Conservation (phyloP, 805 yeast species). For the Kuraishia cidri region DNA sequence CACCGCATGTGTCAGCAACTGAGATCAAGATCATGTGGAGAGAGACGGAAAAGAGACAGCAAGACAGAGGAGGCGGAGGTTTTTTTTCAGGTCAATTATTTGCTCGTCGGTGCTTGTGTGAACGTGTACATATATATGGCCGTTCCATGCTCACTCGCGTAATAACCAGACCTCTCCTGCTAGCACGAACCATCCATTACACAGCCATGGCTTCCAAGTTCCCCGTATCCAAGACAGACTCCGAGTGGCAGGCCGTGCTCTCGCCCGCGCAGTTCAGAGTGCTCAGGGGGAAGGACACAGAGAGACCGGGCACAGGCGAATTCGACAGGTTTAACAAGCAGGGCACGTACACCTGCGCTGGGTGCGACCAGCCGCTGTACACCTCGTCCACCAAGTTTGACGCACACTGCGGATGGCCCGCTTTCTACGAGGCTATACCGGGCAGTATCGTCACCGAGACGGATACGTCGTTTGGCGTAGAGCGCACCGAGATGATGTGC, state of each 20-base stretch:
- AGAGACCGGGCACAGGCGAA: slow-evolving; percentile 56
- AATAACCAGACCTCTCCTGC: too few relatives aligned
- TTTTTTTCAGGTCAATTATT: too few relatives aligned
- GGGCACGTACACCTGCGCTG: slow-evolving; percentile 82
- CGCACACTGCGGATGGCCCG: slow-evolving; percentile 98
- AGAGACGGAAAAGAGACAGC: too few relatives aligned
- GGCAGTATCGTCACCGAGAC: slow-evolving; percentile 56
- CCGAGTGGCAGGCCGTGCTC: slow-evolving; percentile 75
- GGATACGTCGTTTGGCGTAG: slow-evolving; percentile 69
- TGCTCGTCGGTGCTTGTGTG: too few relatives aligned
- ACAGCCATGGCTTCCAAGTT: neutral
- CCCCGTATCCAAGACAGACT: slow-evolving; percentile 1
- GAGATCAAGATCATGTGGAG: too few relatives aligned
- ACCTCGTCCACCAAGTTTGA: slow-evolving; percentile 74
- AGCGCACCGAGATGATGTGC: slow-evolving; percentile 84
- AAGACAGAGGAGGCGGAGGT: too few relatives aligned
- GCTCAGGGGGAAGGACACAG: slow-evolving; percentile 68
- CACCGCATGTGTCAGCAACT: too few relatives aligned
- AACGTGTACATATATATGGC: too few relatives aligned
- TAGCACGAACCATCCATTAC: too few relatives aligned
- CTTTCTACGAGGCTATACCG: slow-evolving; percentile 85
- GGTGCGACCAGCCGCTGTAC: slow-evolving; percentile 75
- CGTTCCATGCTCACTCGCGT: too few relatives aligned
- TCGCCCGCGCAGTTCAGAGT: slow-evolving; percentile 73
- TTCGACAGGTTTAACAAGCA: slow-evolving; percentile 36